Evolutionary conservation across 1,139 yeast genomes (phyloP), one percentile per base, ranked within the genome.

Genomic region (Suhomyces taliae): DNA sequence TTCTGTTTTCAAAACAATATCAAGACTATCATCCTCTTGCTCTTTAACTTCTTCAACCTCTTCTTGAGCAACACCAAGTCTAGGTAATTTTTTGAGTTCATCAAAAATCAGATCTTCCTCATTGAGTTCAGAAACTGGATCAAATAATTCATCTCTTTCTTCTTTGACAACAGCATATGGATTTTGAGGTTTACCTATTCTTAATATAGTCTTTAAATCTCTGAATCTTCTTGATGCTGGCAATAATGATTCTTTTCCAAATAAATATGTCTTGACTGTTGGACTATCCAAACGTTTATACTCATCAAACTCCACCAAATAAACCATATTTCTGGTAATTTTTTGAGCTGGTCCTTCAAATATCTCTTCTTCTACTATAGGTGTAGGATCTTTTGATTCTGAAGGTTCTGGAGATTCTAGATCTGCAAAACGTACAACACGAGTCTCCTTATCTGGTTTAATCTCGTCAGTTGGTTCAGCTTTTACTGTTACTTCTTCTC

Each of bases 331-430:
- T 36, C 79, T 71, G 1, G 81, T 72, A 1, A 84, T 80, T 47
- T 75, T 71, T 55, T 83, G 89, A 2, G 70, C 61, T 1, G 95
- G 95, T 0, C 93, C 91, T 62, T 83, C 83, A 54, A 74, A 81
- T 0, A 72, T 53, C n/a, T 49, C 53, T 8, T 53, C 47, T 32
- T 47, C 15, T 48, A 52, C 49, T 9, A 37, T 41, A 12, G 46
- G 36, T 6, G 45, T 47, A 11, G 27, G 37, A 8, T 35, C 46
- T 31, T 27, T 24, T 7, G 35, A 26, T n/a, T 50, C 50, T 2
- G 43, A 47, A 4, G 43, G 48, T 11, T 34, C 46, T 9, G 52
- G 34, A 4, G 34, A 34, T 7, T 42, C 39, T 24, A 44, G 46
- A 35, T 64, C 71, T n/a, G 66, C 70, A 58, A 69, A 68, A 8